A percentile compares a stretch with the other conserved stretches of the same genome.
Evolutionary conservation across 345 rosid species (phyloP).

Genomic region (Populus simonii): DNA sequence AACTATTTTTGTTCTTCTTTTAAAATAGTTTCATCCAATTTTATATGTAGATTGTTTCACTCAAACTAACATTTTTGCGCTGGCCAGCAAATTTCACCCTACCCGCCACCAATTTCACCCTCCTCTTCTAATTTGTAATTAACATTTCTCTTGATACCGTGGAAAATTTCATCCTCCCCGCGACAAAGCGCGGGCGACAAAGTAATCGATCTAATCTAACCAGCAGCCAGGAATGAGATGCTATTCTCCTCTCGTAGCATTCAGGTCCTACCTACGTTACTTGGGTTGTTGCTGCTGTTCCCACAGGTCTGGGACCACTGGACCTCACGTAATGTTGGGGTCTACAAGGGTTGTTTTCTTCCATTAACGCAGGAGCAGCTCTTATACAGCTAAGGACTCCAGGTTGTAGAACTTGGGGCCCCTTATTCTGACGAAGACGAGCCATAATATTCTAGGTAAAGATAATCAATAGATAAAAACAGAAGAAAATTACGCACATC

Average conservation of each 20-base stretch:
- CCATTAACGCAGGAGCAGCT: constrained; percentile 21
- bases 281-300: constrained; percentile 20
- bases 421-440: constrained; percentile 10
- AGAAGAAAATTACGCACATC: too few relatives aligned
- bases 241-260: neutral
- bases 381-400: constrained; percentile 29
- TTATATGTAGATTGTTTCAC: too few relatives aligned
- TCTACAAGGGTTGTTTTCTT: constrained; percentile 19
- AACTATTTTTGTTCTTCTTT: too few relatives aligned
- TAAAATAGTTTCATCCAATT: too few relatives aligned
- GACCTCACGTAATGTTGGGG: constrained; percentile 21
- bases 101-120: too few relatives aligned
- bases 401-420: constrained; percentile 17
- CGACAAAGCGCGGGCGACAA: too few relatives aligned
- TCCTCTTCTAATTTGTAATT: too few relatives aligned
- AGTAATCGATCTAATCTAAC: neutral
- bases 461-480: constrained; percentile 14
- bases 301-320: constrained; percentile 36
- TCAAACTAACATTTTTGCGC: too few relatives aligned
- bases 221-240: neutral
- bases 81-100: too few relatives aligned
- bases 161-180: too few relatives aligned
- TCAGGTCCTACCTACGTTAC: constrained; percentile 12
- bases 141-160: too few relatives aligned
- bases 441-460: constrained; percentile 8